These are phyloP conservation scores for Sugiyamaella xylanicola DNA, from an alignment of 1,139 yeast genomes.

Conservation along the genomic window DNA sequence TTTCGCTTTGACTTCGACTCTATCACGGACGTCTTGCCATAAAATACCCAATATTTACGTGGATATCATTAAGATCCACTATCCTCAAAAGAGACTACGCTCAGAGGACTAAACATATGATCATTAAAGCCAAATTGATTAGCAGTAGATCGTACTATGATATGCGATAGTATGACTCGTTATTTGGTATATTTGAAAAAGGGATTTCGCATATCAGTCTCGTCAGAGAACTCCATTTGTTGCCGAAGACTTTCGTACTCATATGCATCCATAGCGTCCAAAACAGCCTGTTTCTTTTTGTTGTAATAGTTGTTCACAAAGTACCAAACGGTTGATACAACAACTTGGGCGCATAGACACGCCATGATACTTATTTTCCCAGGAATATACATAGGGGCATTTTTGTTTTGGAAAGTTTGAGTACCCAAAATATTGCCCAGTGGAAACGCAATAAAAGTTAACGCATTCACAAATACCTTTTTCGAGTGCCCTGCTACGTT, in stretches of 20 bases:
- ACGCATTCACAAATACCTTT: slow-evolving; percentile 57
- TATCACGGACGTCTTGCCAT: too few species aligned
- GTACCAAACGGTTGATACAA: neutral
- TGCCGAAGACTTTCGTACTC: slow-evolving; percentile 39
- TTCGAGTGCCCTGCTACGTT: slow-evolving; percentile 76
- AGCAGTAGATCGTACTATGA: too few species aligned
- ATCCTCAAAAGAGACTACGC: neutral
- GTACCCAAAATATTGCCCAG: slow-evolving; percentile 59
- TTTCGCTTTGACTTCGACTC: too few species aligned
- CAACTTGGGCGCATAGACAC: slow-evolving; percentile 5
- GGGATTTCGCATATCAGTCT: slow-evolving; percentile 67
- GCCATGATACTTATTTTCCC: slow-evolving; percentile 46
- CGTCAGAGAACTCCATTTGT: slow-evolving; percentile 54
- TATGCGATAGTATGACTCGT: neutral
- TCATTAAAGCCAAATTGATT: too few species aligned
- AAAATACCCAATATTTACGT: too few species aligned
- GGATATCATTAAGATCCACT: too few species aligned
- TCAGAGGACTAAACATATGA: too few species aligned
- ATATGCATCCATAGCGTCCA: neutral
- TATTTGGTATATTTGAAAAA: slow-evolving; percentile 39
- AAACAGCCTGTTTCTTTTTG: neutral
- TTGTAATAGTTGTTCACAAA: slow-evolving; percentile 10
- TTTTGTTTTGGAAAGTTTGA: slow-evolving; percentile 51
- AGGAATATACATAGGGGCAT: slow-evolving; percentile 53
- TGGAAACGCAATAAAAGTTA: slow-evolving; percentile 54